Conservation (phyloP, 75 land plant species). For the Cupressus sempervirens region DNA sequence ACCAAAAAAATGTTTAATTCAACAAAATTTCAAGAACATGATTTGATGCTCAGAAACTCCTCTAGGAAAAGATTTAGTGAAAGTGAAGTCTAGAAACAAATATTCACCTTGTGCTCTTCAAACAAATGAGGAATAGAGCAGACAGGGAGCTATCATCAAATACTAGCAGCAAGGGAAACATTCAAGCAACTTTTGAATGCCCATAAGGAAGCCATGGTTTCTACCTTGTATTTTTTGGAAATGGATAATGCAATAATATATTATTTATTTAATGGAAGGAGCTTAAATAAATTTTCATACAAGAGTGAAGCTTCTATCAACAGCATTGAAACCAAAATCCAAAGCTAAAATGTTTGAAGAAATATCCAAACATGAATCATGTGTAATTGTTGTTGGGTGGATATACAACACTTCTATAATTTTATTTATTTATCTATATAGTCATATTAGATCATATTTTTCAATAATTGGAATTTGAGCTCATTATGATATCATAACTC, state of each 20-base stretch:
- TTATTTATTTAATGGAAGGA: too few species aligned
- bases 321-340: neutral
- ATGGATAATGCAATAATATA: too few species aligned
- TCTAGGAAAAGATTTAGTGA: neutral
- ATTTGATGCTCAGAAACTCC: neutral
- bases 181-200: too few species aligned
- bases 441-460: neutral
- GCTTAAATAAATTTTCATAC: neutral
- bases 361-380: neutral
- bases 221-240: too few species aligned
- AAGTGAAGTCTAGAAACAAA: too few species aligned
- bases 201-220: too few species aligned
- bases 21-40: neutral
- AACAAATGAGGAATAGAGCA: slow-evolving; percentile 32
- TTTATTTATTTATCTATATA: neutral
- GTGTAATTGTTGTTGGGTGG: neutral
- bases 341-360: neutral
- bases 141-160: too few species aligned
- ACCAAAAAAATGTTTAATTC: too few species aligned
- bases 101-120: slow-evolving; percentile 60
- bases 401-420: too few species aligned
- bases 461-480: neutral
- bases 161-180: too few species aligned
- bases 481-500: neutral
- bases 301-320: neutral